phyloP scores from a whole-genome alignment of 768 basidiomycete genomes.

The Tulasnella sp. region DNA sequence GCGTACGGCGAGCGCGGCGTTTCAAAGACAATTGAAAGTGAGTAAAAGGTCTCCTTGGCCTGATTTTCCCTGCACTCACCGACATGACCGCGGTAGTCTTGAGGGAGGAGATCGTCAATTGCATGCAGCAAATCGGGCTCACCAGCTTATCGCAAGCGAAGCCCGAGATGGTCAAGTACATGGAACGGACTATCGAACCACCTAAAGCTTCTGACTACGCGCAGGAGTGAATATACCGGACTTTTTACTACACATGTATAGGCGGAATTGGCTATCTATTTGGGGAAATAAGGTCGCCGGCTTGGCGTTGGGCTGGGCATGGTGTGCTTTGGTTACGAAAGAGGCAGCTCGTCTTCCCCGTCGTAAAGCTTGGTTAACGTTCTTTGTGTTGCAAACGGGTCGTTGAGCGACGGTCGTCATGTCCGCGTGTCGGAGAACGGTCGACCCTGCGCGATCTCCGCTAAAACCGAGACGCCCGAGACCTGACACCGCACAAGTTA shows the following conservation, averaged over 20 bases:
- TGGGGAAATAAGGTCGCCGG: neutral
- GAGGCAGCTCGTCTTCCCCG: neutral
- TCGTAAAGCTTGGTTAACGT: neutral
- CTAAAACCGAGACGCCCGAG: neutral
- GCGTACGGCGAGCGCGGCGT: conserved; percentile 28
- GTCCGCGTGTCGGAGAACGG: neutral
- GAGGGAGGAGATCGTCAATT: conserved; percentile 9
- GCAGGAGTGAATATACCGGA: neutral
- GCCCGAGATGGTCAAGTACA: conserved; percentile 11
- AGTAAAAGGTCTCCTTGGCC: neutral
- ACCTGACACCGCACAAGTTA: neutral
- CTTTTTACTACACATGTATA: neutral
- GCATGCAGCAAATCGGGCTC: conserved; percentile 14
- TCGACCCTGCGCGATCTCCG: neutral
- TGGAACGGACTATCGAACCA: conserved; percentile 2
- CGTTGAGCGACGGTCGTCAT: neutral
- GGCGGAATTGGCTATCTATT: neutral
- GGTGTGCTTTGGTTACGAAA: neutral
- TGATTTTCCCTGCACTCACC: conserved; percentile 30
- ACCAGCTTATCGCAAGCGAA: conserved; percentile 7
- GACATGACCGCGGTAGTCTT: neutral
- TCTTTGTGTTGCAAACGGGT: neutral
- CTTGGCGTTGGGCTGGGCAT: neutral
- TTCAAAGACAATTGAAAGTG: conserved; percentile 19
- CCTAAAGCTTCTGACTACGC: conserved; percentile 3